Conservation (phyloP, 2,329 filamentous ascomycete species). For the Colletotrichum cereale region DNA sequence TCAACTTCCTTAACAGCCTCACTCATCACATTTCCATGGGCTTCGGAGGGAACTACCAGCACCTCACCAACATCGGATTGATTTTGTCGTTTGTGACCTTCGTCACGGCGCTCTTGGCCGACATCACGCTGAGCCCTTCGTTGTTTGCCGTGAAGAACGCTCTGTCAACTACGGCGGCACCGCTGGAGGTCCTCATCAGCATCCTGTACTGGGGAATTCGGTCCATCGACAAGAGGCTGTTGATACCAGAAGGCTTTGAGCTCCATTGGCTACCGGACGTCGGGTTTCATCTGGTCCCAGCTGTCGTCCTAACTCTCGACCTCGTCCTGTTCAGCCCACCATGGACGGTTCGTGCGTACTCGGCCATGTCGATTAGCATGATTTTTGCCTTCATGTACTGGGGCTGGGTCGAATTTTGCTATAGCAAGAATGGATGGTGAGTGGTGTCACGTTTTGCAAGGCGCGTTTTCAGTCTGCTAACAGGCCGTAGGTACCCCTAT, state of each 20-base stretch:
- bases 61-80: conserved; percentile 80
- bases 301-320: conserved; percentile 74
- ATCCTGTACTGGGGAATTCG: conserved; percentile 80
- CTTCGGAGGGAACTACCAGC: conserved; percentile 78
- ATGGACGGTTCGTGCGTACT: conserved; percentile 74
- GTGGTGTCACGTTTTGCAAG: background rate
- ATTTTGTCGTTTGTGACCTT: conserved; percentile 72
- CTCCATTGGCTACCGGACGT: conserved; percentile 70
- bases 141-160: conserved; percentile 77
- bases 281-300: conserved; percentile 75
- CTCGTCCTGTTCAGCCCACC: conserved; percentile 78
- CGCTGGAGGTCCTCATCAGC: conserved; percentile 78
- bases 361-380: conserved; percentile 69
- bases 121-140: conserved; percentile 68
- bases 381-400: conserved; percentile 76
- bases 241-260: conserved; percentile 67
- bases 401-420: conserved; percentile 83
- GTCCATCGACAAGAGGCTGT: conserved; percentile 64
- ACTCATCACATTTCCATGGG: conserved; percentile 66
- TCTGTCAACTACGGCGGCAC: conserved; percentile 73
- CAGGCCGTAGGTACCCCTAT: conserved; percentile 78
- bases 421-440: conserved; percentile 73
- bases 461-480: conserved; percentile 44
- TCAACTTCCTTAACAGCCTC: conserved; percentile 63
- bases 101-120: conserved; percentile 70